phyloP scores from a whole-genome alignment of 805 yeast genomes.

The Kuraishia floccosa region DNA sequence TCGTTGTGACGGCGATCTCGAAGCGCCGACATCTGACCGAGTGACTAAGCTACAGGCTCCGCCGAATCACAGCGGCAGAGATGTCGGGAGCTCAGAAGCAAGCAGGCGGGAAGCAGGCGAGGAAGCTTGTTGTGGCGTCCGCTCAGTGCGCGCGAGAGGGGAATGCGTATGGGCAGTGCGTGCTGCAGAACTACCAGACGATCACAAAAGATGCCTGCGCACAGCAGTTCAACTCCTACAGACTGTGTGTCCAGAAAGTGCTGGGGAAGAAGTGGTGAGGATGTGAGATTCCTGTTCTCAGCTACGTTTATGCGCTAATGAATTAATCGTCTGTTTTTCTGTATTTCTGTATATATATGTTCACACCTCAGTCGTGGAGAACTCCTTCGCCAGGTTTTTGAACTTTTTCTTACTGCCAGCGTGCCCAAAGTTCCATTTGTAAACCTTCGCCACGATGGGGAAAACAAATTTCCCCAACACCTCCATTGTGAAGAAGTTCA shows the following conservation, averaged over 20 bases:
- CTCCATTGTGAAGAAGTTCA: slow-evolving; percentile 38
- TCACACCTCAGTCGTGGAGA: slow-evolving; percentile 3
- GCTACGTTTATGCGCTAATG: too few species aligned
- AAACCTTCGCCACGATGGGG: slow-evolving; percentile 23
- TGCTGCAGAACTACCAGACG: slow-evolving; percentile 35
- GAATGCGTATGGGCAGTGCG: slow-evolving; percentile 41
- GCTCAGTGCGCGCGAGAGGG: slow-evolving; percentile 16
- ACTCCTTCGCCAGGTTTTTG: slow-evolving; percentile 22
- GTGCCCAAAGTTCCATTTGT: slow-evolving; percentile 23
- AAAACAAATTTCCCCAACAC: slow-evolving; percentile 34
- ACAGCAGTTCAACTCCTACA: slow-evolving; percentile 36
- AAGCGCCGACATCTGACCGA: too few species aligned
- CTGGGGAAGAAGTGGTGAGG: slow-evolving; percentile 20
- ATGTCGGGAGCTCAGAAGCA: slow-evolving; percentile 1
- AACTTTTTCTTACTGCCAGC: slow-evolving; percentile 20
- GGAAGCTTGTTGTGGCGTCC: slow-evolving; percentile 17
- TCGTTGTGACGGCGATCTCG: too few species aligned
- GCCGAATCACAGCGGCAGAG: too few species aligned
- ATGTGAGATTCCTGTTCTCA: too few species aligned
- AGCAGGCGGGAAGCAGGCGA: slow-evolving; percentile 1
- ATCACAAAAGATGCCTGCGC: slow-evolving; percentile 41
- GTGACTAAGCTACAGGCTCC: too few species aligned
- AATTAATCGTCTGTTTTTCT: too few species aligned
- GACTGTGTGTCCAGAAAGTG: slow-evolving; percentile 31
- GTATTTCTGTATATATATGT: too few species aligned